phyloP scores from a whole-genome alignment of 2,329 filamentous ascomycete genomes.

The Arachnopeziza araneosa region DNA sequence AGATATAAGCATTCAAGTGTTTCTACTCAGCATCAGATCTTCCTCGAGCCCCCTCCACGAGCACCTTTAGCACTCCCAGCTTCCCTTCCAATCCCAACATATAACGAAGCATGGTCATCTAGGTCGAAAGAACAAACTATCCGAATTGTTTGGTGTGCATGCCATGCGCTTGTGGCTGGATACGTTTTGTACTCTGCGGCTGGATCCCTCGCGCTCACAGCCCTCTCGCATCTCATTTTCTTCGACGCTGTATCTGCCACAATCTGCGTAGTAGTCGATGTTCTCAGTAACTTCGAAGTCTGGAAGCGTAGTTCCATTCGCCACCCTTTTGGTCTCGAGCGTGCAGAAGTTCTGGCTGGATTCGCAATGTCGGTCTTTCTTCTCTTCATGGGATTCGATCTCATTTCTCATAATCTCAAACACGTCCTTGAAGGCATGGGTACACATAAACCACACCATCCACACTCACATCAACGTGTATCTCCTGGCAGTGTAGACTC shows the following conservation, averaged over 20 bases:
- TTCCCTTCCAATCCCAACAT: slow-evolving; percentile 84
- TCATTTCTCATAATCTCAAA: slow-evolving; percentile 89
- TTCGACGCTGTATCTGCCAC: slow-evolving; percentile 92
- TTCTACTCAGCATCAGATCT: slow-evolving; percentile 83
- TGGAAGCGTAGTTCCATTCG: slow-evolving; percentile 91
- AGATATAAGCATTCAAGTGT: slow-evolving; percentile 98
- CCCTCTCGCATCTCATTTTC: slow-evolving; percentile 86
- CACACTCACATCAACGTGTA: slow-evolving; percentile 60
- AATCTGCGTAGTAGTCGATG: slow-evolving; percentile 86
- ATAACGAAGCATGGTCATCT: slow-evolving; percentile 80
- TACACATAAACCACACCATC: slow-evolving; percentile 67
- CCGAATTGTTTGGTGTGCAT: slow-evolving; percentile 82
- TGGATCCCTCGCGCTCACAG: slow-evolving; percentile 84
- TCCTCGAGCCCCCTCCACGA: slow-evolving; percentile 82
- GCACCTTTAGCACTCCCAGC: slow-evolving; percentile 85
- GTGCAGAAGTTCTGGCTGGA: slow-evolving; percentile 88
- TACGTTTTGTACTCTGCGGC: slow-evolving; percentile 83
- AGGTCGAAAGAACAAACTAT: slow-evolving; percentile 85
- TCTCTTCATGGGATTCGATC: slow-evolving; percentile 94
- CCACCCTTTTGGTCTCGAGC: slow-evolving; percentile 88
- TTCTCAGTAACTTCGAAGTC: slow-evolving; percentile 93
- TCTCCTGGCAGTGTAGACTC: slow-evolving; percentile 74
- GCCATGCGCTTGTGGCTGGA: slow-evolving; percentile 76
- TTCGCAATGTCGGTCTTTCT: slow-evolving; percentile 95
- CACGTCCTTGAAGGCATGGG: slow-evolving; percentile 76